Evolutionary conservation across 352 stramenopile genomes (phyloP), one percentile per base, ranked within the genome.

Genomic region (Globisporangium viniferum): DNA sequence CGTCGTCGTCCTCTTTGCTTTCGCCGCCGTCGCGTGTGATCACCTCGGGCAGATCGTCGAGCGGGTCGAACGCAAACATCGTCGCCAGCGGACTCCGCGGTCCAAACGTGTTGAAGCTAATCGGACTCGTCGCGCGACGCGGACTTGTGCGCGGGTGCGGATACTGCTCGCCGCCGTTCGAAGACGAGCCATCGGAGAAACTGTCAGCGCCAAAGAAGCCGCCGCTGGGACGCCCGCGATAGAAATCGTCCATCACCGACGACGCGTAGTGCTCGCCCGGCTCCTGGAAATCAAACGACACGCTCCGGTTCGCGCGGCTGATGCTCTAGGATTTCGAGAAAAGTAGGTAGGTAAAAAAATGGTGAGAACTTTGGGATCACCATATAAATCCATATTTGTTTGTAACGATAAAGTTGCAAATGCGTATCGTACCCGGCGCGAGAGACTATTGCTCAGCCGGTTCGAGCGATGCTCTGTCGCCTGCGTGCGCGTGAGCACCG

Each of bases 231-330:
- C 77, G 76, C 2, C 75, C 74, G 33, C 76, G 75, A 74, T 90
- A 86, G 70, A 88, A 84, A 64, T 79, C 85, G 70, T 81, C 86
- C 61, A 81, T 76, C 69, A 59, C 68, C 68, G 66, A 71, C 48
- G 58, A 67, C 0, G 61, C 70, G 57, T 76, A 85, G 20, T 70
- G 69, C 33, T 90, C 81, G 6, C 78, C 66, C n/a, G 71, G 73
- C 24, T 93, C 86, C 31, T 87, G 86, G 31, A 81, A 85, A 59
- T 94, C 86, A 65, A 92, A 88, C 51, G 86, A 94, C 15, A 92
- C 77, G 54, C 86, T 94, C 20, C 86, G 82, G 49, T 84, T 91
- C 44, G 82, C 79, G 41, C 83, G 81, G n/a, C 74, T 79, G 62
- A 93, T 86, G 66, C 81, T 93, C 68, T 90, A 66, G 59, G 71